phyloP scores from a whole-genome alignment of 768 basidiomycete genomes.

The Leccinum rimulosum region DNA sequence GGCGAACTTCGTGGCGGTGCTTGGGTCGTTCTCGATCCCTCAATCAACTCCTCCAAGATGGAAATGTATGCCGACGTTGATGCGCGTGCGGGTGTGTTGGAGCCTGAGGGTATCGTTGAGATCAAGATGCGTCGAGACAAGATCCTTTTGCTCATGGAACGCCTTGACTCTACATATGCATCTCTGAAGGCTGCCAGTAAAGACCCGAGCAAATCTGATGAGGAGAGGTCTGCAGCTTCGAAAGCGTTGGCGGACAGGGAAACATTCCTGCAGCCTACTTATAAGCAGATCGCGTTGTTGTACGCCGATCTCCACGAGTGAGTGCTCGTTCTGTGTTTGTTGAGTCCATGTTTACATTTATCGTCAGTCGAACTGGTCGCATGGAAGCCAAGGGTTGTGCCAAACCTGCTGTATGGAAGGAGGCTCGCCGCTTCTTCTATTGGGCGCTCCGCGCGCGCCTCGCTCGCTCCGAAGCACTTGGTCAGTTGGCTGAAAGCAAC shows the following conservation, averaged over 20 bases:
- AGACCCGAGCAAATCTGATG: slow-evolving; percentile 65
- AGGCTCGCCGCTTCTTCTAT: slow-evolving; percentile 88
- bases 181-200: slow-evolving; percentile 77
- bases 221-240: slow-evolving; percentile 70
- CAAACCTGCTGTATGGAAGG: slow-evolving; percentile 81
- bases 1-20: slow-evolving; percentile 98
- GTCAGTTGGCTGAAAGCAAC: slow-evolving; percentile 63
- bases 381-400: slow-evolving; percentile 99
- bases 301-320: slow-evolving; percentile 98
- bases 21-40: slow-evolving; percentile 98
- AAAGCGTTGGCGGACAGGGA: slow-evolving; percentile 75
- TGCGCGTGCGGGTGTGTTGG: slow-evolving; percentile 92
- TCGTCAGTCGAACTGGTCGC: slow-evolving; percentile 77
- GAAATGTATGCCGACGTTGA: slow-evolving; percentile 99
- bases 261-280: slow-evolving; percentile 78
- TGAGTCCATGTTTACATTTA: slow-evolving; percentile 5
- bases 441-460: slow-evolving; percentile 88
- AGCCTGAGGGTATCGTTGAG: slow-evolving; percentile 96
- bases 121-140: slow-evolving; percentile 98
- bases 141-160: slow-evolving; percentile 86
- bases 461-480: slow-evolving; percentile 63
- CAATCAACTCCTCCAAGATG: slow-evolving; percentile 96
- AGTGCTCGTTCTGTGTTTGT: slow-evolving; percentile 31
- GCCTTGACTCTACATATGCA: slow-evolving; percentile 83
- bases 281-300: slow-evolving; percentile 89